Percentiles rank a stretch among this genome's conserved stretches.
phyloP scores from a whole-genome alignment of 2,329 filamentous ascomycete genomes.

The Apiospora phragmitis region DNA sequence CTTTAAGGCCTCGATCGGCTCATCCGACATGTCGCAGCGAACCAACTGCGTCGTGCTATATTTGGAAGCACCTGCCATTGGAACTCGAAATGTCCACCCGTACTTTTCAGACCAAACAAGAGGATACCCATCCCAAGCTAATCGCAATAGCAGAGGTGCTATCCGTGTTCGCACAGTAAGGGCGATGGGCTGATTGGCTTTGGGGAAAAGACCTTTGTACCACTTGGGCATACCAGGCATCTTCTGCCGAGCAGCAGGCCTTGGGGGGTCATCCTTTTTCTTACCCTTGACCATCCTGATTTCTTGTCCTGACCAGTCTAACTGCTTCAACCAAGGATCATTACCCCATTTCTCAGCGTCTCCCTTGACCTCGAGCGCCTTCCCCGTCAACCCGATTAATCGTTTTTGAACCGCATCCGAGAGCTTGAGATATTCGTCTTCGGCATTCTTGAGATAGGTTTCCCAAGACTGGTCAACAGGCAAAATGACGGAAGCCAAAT shows the following conservation, averaged over 20 bases:
- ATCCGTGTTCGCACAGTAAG: conserved; percentile 86
- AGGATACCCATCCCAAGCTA: conserved; percentile 88
- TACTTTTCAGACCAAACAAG: conserved; percentile 90
- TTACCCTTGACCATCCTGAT: conserved; percentile 89
- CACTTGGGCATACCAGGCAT: conserved; percentile 92
- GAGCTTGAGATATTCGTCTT: conserved; percentile 78
- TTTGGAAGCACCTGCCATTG: conserved; percentile 57
- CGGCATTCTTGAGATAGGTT: conserved; percentile 78
- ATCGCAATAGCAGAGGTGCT: conserved; percentile 77
- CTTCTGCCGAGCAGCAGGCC: conserved; percentile 82
- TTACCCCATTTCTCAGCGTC: conserved; percentile 68
- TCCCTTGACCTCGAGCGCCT: conserved; percentile 73
- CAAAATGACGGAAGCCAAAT: conserved; percentile 90
- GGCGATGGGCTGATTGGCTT: conserved; percentile 66
- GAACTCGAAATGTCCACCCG: conserved; percentile 89
- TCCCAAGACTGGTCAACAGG: conserved; percentile 90
- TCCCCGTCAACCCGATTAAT: conserved; percentile 71
- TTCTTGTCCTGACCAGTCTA: conserved; percentile 95
- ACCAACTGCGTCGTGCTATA: conserved; percentile 74
- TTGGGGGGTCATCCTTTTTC: conserved; percentile 77
- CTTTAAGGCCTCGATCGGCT: conserved; percentile 64
- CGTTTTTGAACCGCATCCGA: conserved; percentile 77
- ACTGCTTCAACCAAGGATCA: conserved; percentile 89
- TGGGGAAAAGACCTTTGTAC: conserved; percentile 89
- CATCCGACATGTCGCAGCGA: conserved; percentile 74